Percentiles rank a stretch among this genome's conserved stretches.
These are phyloP conservation scores for Sordaria brevicollis DNA, from an alignment of 495 filamentous ascomycete genomes.

Conservation along the genomic window DNA sequence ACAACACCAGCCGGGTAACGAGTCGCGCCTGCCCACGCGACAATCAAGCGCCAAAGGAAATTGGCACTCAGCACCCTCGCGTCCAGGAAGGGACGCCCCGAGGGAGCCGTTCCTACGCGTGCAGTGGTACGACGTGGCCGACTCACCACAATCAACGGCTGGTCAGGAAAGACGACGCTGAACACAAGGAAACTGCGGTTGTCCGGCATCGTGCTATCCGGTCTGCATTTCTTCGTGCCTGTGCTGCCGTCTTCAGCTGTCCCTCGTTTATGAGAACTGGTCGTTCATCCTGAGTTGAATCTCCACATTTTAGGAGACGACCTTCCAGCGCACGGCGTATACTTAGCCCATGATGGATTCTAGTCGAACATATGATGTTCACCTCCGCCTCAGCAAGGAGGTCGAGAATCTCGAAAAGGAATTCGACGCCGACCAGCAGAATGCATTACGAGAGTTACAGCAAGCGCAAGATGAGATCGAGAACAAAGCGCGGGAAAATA, in stretches of 20 bases:
- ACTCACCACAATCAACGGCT: neutral
- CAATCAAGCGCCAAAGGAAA: neutral
- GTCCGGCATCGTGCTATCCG: neutral
- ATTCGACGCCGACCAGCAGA: neutral
- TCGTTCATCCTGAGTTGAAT: neutral
- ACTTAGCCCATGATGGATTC: neutral
- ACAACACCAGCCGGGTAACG: neutral
- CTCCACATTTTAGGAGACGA: neutral
- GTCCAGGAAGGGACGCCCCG: neutral
- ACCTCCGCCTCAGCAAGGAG: neutral
- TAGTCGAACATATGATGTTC: neutral
- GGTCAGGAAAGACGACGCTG: neutral
- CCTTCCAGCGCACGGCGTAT: neutral
- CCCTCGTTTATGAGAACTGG: neutral
- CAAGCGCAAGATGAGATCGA: neutral
- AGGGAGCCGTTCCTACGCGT: neutral
- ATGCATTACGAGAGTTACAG: neutral
- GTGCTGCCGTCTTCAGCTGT: neutral
- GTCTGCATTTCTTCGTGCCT: neutral
- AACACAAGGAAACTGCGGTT: neutral
- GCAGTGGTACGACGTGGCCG: neutral
- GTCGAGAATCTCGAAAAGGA: neutral
- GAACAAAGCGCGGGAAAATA: neutral
- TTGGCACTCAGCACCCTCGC: neutral
- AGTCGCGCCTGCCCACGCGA: neutral